phyloP scores from a whole-genome alignment of 768 basidiomycete species.

The Tubosaeta brunneosetosa region DNA sequence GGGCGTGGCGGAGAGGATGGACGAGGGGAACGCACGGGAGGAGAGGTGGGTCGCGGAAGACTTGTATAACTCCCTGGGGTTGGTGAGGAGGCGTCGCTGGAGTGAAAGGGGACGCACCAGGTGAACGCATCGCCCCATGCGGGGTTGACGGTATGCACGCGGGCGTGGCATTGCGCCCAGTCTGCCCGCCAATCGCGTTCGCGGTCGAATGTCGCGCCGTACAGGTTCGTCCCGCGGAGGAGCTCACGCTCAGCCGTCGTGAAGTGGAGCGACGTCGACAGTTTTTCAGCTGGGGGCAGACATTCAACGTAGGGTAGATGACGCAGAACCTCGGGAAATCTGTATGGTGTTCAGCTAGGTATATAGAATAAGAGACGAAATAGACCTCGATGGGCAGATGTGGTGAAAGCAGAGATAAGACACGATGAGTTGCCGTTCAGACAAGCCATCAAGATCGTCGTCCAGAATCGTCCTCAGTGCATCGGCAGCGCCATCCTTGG shows the following conservation, averaged over 20 bases:
- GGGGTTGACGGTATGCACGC: conserved; percentile 33
- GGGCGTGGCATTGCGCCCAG: conserved; percentile 50
- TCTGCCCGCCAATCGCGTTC: conserved; percentile 57
- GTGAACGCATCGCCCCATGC: conserved; percentile 52
- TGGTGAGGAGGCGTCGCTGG: no score
- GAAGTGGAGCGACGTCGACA: conserved; percentile 76
- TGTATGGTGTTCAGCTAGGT: conserved; percentile 3
- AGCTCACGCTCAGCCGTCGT: conserved; percentile 53
- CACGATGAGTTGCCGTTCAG: conserved; percentile 64
- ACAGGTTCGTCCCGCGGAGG: conserved; percentile 76
- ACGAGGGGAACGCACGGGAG: conserved; percentile 88
- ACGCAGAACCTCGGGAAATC: conserved; percentile 9
- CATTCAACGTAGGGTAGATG: conserved; percentile 64
- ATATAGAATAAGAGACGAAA: not conserved
- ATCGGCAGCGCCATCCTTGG: conserved; percentile 41
- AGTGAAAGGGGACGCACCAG: conserved; percentile 46
- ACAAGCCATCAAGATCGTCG: conserved; percentile 38
- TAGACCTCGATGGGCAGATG: conserved; percentile 41
- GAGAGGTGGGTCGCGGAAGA: conserved; percentile 73
- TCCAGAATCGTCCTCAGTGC: conserved; percentile 43
- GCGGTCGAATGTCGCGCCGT: conserved; percentile 70
- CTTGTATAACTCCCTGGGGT: conserved; percentile 63
- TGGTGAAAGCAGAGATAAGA: conserved; percentile 64
- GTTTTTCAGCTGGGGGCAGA: conserved; percentile 52
- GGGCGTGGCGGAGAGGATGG: conserved; percentile 57